Evolutionary conservation across 345 rosid genomes (phyloP), one percentile per base, ranked within the genome.

Genomic region (Eucalyptus pauciflora): DNA sequence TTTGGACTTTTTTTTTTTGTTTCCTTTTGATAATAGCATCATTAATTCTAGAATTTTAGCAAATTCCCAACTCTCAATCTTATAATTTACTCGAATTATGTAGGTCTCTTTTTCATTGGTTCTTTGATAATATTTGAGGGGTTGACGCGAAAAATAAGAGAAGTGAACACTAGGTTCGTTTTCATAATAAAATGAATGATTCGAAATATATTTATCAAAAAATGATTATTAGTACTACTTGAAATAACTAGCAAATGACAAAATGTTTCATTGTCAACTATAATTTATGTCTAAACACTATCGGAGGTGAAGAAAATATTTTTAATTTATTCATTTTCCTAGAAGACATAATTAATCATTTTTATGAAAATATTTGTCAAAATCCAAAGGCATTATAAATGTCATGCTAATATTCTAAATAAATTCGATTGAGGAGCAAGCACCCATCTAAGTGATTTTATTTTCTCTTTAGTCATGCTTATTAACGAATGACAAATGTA

Each of bases 181-280:
- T 62, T 62, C 1, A 6, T 3, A 7, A 62, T 27, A 29, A 62
- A 27, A 33, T 8, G 2, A 69, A 33, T 17, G 1, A 33, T 71
- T 37, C 0, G 11, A 1, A 10, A 67, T 2, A 15, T n/a, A 7
- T 3, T 67, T 31, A 0, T 0, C 0, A 15, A 31, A 67, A n/a
- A 31, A 67, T 31, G 2, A 41, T 10, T 6, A 9, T 10, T 37
- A 18, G 20, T 37, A 71, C 3, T 3, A 71, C 7, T 17, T 71
- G 13, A 71, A 71, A 71, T 71, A 33, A 33, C 18, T 33, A 33
- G 0, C 17, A 15, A 9, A 31, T 4, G 5, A 67, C 4, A 15
- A 4, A 15, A 7, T 7, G 5, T 8, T 16, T 31, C 7, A 17
- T 4, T 69, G 1, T 5, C 10, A 3, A 67, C 2, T 7, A n/a